Evolutionary conservation across 257 asterid genomes (phyloP).

Genomic region (Solanum tarapatanum): DNA sequence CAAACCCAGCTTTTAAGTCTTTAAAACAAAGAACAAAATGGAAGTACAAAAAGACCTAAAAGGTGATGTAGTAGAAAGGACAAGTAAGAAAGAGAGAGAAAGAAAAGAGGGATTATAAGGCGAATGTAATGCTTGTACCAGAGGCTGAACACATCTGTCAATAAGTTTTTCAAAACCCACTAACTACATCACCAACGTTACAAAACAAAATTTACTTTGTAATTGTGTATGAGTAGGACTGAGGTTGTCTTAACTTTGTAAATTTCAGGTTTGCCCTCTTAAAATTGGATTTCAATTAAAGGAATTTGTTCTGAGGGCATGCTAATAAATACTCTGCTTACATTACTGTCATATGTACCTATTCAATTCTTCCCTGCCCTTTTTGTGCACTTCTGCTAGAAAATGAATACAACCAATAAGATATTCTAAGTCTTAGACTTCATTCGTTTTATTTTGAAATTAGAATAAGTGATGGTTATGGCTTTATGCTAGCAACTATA

Average conservation of each 20-base stretch:
- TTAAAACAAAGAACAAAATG: not conserved
- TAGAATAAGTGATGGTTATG: not conserved
- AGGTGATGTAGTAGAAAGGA: not conserved
- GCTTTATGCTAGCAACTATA: not conserved
- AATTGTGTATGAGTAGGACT: not conserved
- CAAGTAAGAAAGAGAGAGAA: not conserved
- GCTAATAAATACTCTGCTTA: not conserved
- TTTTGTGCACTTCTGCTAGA: not conserved
- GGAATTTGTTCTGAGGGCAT: not conserved
- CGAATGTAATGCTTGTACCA: not conserved
- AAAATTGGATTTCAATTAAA: not conserved
- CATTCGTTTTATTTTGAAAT: not conserved
- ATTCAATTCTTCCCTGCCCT: not conserved
- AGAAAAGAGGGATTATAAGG: not conserved
- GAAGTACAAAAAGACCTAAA: not conserved
- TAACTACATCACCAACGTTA: not conserved
- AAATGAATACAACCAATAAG: not conserved
- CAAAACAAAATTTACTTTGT: not conserved
- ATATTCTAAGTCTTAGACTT: not conserved
- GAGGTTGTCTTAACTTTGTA: not conserved
- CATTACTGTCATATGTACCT: not conserved
- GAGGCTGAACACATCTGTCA: not conserved
- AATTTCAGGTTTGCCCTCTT: not conserved
- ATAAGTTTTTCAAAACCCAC: not conserved
- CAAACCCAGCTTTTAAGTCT: not conserved